Base-by-base conservation (phyloP, 208 protist species). In the Vickermania spadyakhi region DNA sequence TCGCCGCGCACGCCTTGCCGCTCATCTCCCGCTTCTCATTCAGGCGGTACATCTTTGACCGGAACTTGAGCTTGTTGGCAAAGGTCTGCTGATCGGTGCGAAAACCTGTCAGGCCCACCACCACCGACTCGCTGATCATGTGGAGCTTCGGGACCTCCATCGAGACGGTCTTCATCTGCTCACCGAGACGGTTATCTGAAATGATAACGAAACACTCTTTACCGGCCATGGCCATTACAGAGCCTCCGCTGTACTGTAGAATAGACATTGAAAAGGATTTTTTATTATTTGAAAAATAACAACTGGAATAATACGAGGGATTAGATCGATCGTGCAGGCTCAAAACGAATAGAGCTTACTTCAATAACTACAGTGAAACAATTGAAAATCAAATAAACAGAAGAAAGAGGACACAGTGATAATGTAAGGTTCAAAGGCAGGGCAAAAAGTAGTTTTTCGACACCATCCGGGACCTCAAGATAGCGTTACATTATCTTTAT, bases 171-270 rank as follows among this genome's bases (percentile, higher is more conserved):
- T 98, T 95, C 28, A 93, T 77, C 68, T 97, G 84, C 64, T 97
- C 84, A 64, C 98, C 97, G 54, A 99, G 94, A 41, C 97, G 88
- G 56, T 86, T 89, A 80, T 99, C 98, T 2, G 90, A 88, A 18
- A 98, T 96, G 61, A 99, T 98, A 3, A 98, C 97, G 54, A 99
- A 97, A 79, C 98, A 99, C 73, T 98, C 88, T 70, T 99, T 99
- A 7, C 98, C 98, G 0, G 85, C 81, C 97, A 99, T 99, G 22
- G 96, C 97, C 68, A 99, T 55, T 52, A 98, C 81, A 31, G 96
- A 97, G 60, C 94, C 96, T 52, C 98, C 98, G 73, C 98, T 99
- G 82, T 99, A 98, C 51, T 83, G 62, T 52, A 96, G 69, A 68
- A 96, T 97, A 21, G 84, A 94, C 91, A 96, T 96, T 59, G 56